Evolutionary conservation across 176 grass and related monocot species (phyloP).

Genomic region (Thalia dealbata): DNA sequence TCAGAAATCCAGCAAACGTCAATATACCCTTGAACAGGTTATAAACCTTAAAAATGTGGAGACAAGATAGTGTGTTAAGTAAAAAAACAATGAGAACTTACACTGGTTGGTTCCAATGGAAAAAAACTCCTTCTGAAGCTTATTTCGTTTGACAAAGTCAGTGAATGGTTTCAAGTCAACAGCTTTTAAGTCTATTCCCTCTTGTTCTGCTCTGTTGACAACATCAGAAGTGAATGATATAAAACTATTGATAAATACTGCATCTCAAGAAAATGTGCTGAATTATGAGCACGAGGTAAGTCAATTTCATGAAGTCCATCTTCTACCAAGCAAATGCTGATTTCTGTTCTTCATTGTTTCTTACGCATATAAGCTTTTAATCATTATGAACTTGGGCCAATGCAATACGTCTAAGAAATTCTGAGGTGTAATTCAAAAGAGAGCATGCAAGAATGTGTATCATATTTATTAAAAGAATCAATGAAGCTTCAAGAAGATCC

Average conservation of each 20-base stretch:
- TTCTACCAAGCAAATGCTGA: background rate
- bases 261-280: background rate
- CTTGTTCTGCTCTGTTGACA: constrained; percentile 66
- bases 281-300: background rate
- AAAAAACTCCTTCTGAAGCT: constrained; percentile 75
- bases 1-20: background rate
- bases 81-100: constrained; percentile 25
- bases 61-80: background rate
- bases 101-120: constrained; percentile 62
- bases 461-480: background rate
- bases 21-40: background rate
- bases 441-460: background rate
- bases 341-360: background rate
- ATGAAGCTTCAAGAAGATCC: background rate
- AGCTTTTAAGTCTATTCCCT: constrained; percentile 54
- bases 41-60: background rate
- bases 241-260: background rate
- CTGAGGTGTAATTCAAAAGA: background rate
- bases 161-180: constrained; percentile 64
- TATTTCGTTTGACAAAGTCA: constrained; percentile 57
- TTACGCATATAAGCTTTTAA: background rate
- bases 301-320: background rate
- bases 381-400: background rate
- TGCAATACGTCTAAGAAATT: background rate
- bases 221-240: background rate